These are phyloP conservation scores for Dissophora ornata DNA, from an alignment of 192 early-diverging fungal species.

Conservation along the genomic window DNA sequence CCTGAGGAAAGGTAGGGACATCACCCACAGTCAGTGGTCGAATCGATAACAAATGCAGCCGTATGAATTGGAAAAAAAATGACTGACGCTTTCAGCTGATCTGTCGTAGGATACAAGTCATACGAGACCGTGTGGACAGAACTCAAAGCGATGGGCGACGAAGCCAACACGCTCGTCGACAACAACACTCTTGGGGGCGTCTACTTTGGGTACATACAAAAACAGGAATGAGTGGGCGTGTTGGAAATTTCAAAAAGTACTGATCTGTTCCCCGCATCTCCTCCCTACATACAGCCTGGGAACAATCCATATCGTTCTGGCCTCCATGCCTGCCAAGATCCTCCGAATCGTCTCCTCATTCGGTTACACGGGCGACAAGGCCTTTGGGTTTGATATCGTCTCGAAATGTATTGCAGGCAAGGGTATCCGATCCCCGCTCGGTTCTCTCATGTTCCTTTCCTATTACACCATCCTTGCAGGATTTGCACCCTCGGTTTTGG, in stretches of 20 bases:
- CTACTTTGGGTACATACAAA: constrained; percentile 61
- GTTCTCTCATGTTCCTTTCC: constrained; percentile 63
- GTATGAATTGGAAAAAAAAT: neutral
- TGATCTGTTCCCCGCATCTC: too few relatives aligned
- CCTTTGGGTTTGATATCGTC: constrained; percentile 64
- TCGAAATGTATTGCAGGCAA: constrained; percentile 58
- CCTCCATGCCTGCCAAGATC: constrained; percentile 61
- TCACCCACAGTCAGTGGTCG: too few relatives aligned
- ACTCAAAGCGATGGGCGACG: constrained; percentile 60
- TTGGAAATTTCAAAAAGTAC: too few relatives aligned
- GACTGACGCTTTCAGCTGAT: neutral
- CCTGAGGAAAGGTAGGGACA: constrained; percentile 59
- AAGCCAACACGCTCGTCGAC: constrained; percentile 54
- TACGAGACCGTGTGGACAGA: constrained; percentile 64
- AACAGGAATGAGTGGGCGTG: neutral
- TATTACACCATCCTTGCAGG: constrained; percentile 63
- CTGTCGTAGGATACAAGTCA: constrained; percentile 56
- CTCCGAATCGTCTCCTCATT: constrained; percentile 62
- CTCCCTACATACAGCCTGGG: constrained; percentile 26
- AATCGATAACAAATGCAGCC: too few relatives aligned
- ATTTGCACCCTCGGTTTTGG: constrained; percentile 61
- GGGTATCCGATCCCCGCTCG: constrained; percentile 62
- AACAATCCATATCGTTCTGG: constrained; percentile 59
- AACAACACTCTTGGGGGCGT: constrained; percentile 63
- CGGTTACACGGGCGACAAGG: constrained; percentile 65